Base-by-base conservation (phyloP, 805 yeast genomes). In the Monosporozyma servazzii region DNA sequence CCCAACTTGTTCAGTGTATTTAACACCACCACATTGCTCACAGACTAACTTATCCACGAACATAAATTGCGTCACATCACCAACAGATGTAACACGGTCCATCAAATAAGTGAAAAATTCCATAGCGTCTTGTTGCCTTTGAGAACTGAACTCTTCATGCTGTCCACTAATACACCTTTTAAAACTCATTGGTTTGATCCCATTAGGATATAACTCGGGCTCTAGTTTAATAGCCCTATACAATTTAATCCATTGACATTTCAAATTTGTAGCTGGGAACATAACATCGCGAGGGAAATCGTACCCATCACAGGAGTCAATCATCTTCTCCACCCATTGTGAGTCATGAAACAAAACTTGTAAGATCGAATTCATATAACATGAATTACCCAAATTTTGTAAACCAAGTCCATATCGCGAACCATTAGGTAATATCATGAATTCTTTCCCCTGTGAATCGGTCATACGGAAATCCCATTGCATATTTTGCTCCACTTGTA, bases 81-180 rank as follows among this genome's bases (percentile, higher is more conserved):
- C 33, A 17, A 29, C 65, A 5, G 65, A 64, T 55, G 85, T 90
- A 27, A 89, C 66, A 55, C 79, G 76, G 51, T 83, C 85, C 29
- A 82, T 61, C 8, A 91, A 66, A 63, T 81, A 85, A 5, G 79
- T 68, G 68, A 89, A 77, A 63, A 89, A 93, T 66, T 93, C 99
- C 72, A 82, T 86, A 0, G 98, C 93, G 71, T 93, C 99, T 66
- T 93, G 99, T 64, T 93, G 99, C 58, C 82, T 80, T 75, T 83
- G 86, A 0, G 96, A 82, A 45, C 82, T 75, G 59, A 93, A 93
- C 61, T 93, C 99, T 17, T 74, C 74, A 65, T 93, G 95, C 3
- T 96, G 96, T 48, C 77, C 76, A 3, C 96, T 96, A 49, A 93
- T 73, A 25, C 88, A 70, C 8, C 79, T 71, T 65, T 91, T 91